Conservation (phyloP, 495 filamentous ascomycete genomes). For the Hypoxylon fragiforme region DNA sequence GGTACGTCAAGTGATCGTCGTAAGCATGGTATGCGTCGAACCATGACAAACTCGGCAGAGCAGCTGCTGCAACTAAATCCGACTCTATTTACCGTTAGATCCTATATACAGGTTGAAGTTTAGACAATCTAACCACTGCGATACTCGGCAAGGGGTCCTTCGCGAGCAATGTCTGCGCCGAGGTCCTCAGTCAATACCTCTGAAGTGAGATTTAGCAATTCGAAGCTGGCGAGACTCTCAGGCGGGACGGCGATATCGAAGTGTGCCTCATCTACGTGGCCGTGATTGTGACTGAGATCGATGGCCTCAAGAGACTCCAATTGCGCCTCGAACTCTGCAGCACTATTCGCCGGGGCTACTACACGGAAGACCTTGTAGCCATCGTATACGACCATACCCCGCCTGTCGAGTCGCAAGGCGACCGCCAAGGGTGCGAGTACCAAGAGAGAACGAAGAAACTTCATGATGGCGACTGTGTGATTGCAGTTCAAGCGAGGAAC, state of each 20-base stretch:
- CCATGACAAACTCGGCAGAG: conserved; percentile 47
- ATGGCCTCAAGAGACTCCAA: conserved; percentile 38
- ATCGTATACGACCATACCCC: conserved; percentile 41
- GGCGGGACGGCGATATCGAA: conserved; percentile 50
- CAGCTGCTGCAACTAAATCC: conserved; percentile 22
- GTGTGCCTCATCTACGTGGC: conserved; percentile 30
- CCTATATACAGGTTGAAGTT: neutral
- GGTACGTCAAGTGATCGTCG: conserved; percentile 57
- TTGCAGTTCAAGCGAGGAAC: neutral
- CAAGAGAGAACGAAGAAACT: conserved; percentile 23
- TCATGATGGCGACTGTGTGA: conserved; percentile 26
- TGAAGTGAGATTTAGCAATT: conserved; percentile 41
- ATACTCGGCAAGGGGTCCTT: conserved; percentile 39
- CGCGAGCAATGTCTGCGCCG: conserved; percentile 48
- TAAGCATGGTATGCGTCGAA: conserved; percentile 62
- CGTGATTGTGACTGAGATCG: conserved; percentile 38
- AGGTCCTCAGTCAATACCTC: conserved; percentile 52
- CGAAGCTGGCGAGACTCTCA: conserved; percentile 44
- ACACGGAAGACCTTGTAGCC: conserved; percentile 52
- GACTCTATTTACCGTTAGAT: too few species aligned
- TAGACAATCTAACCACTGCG: conserved; percentile 24
- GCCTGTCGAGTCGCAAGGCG: conserved; percentile 32
- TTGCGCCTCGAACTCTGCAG: conserved; percentile 35
- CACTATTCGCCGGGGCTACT: conserved; percentile 22
- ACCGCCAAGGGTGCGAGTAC: conserved; percentile 25